Evolutionary conservation across 2,329 filamentous ascomycete species (phyloP).

Genomic region (Pseudopithomyces chartarum): DNA sequence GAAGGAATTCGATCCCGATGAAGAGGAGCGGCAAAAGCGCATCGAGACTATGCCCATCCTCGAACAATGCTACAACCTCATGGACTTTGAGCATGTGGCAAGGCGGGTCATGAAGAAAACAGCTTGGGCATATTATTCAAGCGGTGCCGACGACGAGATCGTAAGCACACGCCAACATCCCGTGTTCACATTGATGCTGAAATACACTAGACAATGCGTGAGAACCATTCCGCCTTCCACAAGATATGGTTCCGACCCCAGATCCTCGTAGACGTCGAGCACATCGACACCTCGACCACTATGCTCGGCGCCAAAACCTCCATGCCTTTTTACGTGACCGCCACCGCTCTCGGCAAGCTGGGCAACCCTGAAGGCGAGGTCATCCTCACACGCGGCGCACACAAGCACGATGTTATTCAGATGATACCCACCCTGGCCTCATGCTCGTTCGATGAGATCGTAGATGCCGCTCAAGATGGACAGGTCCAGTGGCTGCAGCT

Average conservation of each 20-base stretch:
- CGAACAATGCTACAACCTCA: conserved; percentile 52
- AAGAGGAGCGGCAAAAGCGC: conserved; percentile 75
- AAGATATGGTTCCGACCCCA: conserved; percentile 96
- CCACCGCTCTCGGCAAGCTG: conserved; percentile 92
- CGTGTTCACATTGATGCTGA: neutral
- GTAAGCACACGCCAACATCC: conserved; percentile 52
- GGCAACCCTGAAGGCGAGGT: conserved; percentile 95
- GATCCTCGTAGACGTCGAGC: conserved; percentile 85
- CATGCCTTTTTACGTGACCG: conserved; percentile 95
- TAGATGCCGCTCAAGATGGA: conserved; percentile 78
- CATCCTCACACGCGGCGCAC: conserved; percentile 80
- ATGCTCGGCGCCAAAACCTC: conserved; percentile 88
- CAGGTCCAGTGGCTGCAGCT: conserved; percentile 97
- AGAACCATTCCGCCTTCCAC: conserved; percentile 95
- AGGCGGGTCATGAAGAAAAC: conserved; percentile 91
- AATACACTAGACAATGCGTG: conserved; percentile 74
- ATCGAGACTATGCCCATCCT: conserved; percentile 51
- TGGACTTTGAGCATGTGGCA: conserved; percentile 93
- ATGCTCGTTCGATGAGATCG: conserved; percentile 96
- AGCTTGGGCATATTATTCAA: conserved; percentile 98
- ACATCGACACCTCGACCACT: conserved; percentile 83
- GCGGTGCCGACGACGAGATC: conserved; percentile 87
- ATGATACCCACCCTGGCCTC: conserved; percentile 99
- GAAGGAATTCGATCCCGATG: conserved; percentile 60
- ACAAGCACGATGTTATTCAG: conserved; percentile 88